Evolutionary conservation across 2,329 filamentous ascomycete species (phyloP), one percentile per base, ranked within the genome.

Genomic region (Bisporella sp.): DNA sequence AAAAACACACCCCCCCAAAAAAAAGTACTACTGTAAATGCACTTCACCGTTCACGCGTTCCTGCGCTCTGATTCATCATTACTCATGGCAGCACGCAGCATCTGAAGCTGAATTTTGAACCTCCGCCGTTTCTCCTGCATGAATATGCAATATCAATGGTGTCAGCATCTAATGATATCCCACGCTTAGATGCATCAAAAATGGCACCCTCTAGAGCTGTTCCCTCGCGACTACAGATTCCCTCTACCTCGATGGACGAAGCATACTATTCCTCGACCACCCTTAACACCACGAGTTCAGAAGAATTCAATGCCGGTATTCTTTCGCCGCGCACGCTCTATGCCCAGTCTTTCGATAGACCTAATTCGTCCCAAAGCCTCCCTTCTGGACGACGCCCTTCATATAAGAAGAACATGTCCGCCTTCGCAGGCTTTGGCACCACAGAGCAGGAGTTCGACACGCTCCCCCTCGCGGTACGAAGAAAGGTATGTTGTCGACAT

Each of bases 361-460:
- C 62, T 6, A 46, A 53, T 39, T 60, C 59, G 31, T 54, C 59
- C 21, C 55, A 48, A 31, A 55, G 55, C 32, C 51, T 59, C 11
- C 57, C 59, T n/a, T 49, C 50, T 12, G 33, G 49, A 33, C 42
- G 54, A 45, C 46, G 55, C 39, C 35, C 35, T 9, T 9, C 35
- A 37, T 58, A 54, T 37, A 52, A 56, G 45, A 67, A 65, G 49
- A 61, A 64, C 37, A 59, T 64, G 56, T 37, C 35, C 8, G 61
- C 59, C 51, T 58, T 62, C 21, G 62, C 59, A 6, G 62, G 62
- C 4, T 62, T 59, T 39, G 53, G 53, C 5, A 62, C 62, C 9
- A 64, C 73, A 2, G 66, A 69, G 45, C 73, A 75, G 53, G 74
- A 76, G 57, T 77, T 75, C 58, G 72, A 76, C 57, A 69, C 72